A percentile compares a stretch with the other conserved stretches of the same genome.
phyloP scores from a whole-genome alignment of 805 yeast genomes.

The Candida ovalis region DNA sequence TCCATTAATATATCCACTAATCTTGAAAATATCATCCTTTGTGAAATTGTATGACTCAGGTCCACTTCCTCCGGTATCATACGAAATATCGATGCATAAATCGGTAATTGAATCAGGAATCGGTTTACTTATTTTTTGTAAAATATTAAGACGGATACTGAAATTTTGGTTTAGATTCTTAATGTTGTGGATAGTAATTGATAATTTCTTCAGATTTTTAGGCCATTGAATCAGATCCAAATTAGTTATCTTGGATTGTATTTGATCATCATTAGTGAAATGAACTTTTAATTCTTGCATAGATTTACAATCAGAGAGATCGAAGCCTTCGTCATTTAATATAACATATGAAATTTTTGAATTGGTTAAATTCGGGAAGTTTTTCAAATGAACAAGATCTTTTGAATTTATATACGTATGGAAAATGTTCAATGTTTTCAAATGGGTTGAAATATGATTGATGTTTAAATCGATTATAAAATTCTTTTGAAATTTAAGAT shows the following conservation, averaged over 20 bases:
- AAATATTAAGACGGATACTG: conserved; percentile 25
- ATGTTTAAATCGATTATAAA: conserved; percentile 24
- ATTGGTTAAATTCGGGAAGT: conserved; percentile 27
- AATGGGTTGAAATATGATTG: conserved; percentile 12
- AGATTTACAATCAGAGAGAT: conserved; percentile 23
- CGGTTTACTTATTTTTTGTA: conserved; percentile 25
- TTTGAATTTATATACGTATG: conserved; percentile 28
- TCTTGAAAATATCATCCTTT: conserved; percentile 27
- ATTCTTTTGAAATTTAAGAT: conserved; percentile 21
- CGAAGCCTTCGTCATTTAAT: conserved; percentile 27
- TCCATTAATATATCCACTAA: conserved; percentile 23
- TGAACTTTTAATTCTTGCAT: conserved; percentile 29
- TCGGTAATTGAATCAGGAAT: conserved; percentile 27
- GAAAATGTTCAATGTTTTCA: conserved; percentile 25
- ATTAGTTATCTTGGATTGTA: conserved; percentile 7
- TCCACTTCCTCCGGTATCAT: conserved; percentile 31
- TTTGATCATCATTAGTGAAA: conserved; percentile 23
- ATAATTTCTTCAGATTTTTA: conserved; percentile 23
- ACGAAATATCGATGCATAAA: conserved; percentile 29
- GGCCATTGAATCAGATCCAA: conserved; percentile 25
- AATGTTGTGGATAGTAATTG: conserved; percentile 29
- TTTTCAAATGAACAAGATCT: conserved; percentile 23
- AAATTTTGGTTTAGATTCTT: conserved; percentile 27
- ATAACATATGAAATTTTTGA: conserved; percentile 30
- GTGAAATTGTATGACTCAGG: conserved; percentile 27